These are phyloP conservation scores for Cadophora gregata DNA, from an alignment of 2,329 filamentous ascomycete genomes.

Conservation along the genomic window DNA sequence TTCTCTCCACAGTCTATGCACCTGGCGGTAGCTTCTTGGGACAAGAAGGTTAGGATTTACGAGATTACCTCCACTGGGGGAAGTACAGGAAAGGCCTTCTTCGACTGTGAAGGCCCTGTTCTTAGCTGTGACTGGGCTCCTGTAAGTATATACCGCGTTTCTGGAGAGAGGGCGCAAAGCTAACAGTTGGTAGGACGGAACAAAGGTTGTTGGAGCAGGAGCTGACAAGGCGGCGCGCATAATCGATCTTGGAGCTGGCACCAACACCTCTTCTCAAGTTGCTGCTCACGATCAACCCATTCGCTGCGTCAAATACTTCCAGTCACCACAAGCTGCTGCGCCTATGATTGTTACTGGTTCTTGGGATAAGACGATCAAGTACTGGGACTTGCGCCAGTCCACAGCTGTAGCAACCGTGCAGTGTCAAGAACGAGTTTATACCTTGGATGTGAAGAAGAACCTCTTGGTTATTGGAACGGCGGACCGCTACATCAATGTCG, in stretches of 20 bases:
- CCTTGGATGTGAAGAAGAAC: conserved; percentile 88
- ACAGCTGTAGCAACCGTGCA: conserved; percentile 69
- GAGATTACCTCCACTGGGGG: conserved; percentile 80
- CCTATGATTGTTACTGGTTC: conserved; percentile 91
- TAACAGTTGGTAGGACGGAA: conserved; percentile 72
- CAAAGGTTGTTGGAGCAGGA: conserved; percentile 84
- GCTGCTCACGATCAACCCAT: conserved; percentile 87
- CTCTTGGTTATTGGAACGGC: conserved; percentile 91
- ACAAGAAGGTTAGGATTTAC: conserved; percentile 97
- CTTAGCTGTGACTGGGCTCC: conserved; percentile 87
- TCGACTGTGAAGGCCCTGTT: conserved; percentile 86
- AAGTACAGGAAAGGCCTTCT: conserved; percentile 83
- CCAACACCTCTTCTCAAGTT: conserved; percentile 69
- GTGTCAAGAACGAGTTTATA: conserved; percentile 82
- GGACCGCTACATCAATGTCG: conserved; percentile 93
- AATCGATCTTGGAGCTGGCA: conserved; percentile 76
- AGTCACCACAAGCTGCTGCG: conserved; percentile 63
- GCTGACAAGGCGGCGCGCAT: conserved; percentile 91
- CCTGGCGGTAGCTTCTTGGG: conserved; percentile 91
- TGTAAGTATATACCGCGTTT: conserved; percentile 58
- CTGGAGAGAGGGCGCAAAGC: conserved; percentile 2
- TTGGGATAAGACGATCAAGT: conserved; percentile 90
- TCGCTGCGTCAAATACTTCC: conserved; percentile 78
- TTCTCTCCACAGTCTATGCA: conserved; percentile 83
- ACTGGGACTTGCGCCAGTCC: conserved; percentile 79